Conservation (phyloP, 2,329 filamentous ascomycete genomes). For the Drechslerella stenobrocha region DNA sequence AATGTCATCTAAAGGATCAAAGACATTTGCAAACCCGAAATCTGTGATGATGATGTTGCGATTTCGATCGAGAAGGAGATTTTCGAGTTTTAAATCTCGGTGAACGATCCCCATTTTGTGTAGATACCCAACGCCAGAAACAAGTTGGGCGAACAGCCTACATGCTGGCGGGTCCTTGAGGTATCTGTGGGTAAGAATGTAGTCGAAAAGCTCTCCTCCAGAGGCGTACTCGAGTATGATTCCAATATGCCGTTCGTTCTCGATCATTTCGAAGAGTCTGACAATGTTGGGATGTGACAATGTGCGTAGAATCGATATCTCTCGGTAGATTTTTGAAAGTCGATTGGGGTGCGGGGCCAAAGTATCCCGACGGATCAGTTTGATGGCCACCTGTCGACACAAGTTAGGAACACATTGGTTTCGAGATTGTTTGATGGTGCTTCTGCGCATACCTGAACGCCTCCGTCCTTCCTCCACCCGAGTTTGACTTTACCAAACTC, state of each 20-base stretch:
- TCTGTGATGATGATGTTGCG: conserved; percentile 99
- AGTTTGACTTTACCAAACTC: conserved; percentile 99
- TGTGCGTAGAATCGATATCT: conserved; percentile 85
- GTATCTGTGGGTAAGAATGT: conserved; percentile 95
- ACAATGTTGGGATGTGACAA: conserved; percentile 97
- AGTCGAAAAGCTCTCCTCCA: conserved; percentile 95
- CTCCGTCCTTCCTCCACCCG: conserved; percentile 95
- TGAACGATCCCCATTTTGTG: conserved; percentile 99
- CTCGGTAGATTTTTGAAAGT: conserved; percentile 93
- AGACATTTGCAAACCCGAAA: conserved; percentile 98
- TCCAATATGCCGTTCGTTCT: conserved; percentile 94
- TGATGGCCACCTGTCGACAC: conserved; percentile 84
- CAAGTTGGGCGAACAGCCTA: conserved; percentile 87
- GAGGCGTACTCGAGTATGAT: conserved; percentile 99
- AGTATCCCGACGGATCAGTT: conserved; percentile 89
- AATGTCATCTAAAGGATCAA: conserved; percentile 84
- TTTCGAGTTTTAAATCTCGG: conserved; percentile 94
- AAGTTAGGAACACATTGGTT: not conserved
- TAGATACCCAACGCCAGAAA: conserved; percentile 94
- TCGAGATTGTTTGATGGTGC: not conserved
- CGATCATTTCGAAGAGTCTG: conserved; percentile 94
- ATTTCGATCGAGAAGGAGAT: conserved; percentile 89
- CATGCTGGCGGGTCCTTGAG: conserved; percentile 90
- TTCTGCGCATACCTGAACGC: conserved; percentile 67
- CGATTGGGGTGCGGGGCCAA: conserved; percentile 85